These are phyloP conservation scores for Nannochloropsis granulata DNA, from an alignment of 108 stramenopile species.

Conservation along the genomic window DNA sequence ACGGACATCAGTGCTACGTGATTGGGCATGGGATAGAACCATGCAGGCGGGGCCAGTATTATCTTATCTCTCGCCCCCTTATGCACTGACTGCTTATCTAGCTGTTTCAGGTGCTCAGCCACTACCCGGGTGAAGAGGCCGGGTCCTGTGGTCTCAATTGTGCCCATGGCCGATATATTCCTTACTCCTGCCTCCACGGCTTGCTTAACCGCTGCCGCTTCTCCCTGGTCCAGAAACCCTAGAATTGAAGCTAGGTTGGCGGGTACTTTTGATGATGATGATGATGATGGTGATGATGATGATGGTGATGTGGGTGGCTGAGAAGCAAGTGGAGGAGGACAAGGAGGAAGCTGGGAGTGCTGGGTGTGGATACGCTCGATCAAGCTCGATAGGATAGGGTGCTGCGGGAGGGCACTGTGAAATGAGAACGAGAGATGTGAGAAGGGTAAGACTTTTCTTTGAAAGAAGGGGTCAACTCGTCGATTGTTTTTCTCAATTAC, in stretches of 20 bases:
- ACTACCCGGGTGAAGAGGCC: not conserved
- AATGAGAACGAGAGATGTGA: not conserved
- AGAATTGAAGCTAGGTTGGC: not conserved
- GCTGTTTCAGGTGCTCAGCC: not conserved
- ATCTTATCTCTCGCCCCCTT: not conserved
- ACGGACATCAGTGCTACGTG: not conserved
- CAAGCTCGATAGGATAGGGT: not conserved
- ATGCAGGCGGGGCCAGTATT: not conserved
- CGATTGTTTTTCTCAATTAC: too few relatives aligned
- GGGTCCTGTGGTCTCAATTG: not conserved
- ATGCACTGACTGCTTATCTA: too few relatives aligned
- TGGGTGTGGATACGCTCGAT: not conserved
- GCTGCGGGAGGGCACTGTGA: not conserved
- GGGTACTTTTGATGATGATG: not conserved
- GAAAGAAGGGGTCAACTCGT: not conserved
- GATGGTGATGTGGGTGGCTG: too few relatives aligned
- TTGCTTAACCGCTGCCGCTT: not conserved
- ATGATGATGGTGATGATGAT: too few relatives aligned
- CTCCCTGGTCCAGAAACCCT: not conserved
- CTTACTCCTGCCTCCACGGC: not conserved
- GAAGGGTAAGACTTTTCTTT: too few relatives aligned
- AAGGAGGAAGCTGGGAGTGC: not conserved
- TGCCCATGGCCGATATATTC: not conserved
- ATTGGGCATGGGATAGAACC: not conserved
- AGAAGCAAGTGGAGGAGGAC: too few relatives aligned